Evolutionary conservation across 2,329 filamentous ascomycete species (phyloP).

Genomic region (Fusarium camptoceras): DNA sequence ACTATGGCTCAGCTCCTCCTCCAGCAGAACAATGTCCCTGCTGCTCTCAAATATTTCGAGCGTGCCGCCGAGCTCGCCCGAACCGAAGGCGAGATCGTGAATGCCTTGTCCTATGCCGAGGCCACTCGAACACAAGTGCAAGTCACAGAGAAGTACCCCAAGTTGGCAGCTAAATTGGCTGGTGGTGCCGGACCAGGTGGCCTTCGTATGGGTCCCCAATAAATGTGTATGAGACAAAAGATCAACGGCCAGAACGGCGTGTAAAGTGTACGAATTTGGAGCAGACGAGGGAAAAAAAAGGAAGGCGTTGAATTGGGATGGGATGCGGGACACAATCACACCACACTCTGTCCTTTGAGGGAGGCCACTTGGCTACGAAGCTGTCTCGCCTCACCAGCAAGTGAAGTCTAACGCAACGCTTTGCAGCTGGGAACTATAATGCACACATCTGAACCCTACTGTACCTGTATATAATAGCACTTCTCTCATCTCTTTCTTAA

Average conservation of each 20-base stretch:
- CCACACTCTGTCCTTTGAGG: constrained; percentile 27
- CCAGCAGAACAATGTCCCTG: constrained; percentile 96
- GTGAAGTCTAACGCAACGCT: constrained; percentile 44
- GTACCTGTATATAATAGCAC: constrained; percentile 50
- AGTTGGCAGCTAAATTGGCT: constrained; percentile 76
- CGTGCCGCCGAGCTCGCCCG: constrained; percentile 92
- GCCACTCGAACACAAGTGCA: constrained; percentile 96
- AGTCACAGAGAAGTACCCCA: constrained; percentile 87
- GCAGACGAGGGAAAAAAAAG: constrained; percentile 29
- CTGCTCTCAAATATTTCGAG: constrained; percentile 97
- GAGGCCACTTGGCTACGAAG: constrained; percentile 32
- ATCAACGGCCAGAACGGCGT: constrained; percentile 37
- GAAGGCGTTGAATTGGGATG: constrained; percentile 38
- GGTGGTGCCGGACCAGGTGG: constrained; percentile 52
- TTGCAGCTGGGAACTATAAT: constrained; percentile 48
- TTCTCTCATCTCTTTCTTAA: constrained; percentile 40
- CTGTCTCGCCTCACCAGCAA: constrained; percentile 40
- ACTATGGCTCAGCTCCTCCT: constrained; percentile 98
- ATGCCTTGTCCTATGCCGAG: constrained; percentile 96
- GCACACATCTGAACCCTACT: constrained; percentile 44
- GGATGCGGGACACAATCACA: constrained; percentile 25
- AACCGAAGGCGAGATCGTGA: constrained; percentile 95
- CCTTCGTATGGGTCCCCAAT: constrained; percentile 53
- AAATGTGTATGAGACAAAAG: constrained; percentile 41
- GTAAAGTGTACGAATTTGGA: constrained; percentile 49